A percentile compares a stretch with the other conserved stretches of the same genome.
Evolutionary conservation across 2,329 filamentous ascomycete species (phyloP).

Genomic region (Colletotrichum orbiculare): DNA sequence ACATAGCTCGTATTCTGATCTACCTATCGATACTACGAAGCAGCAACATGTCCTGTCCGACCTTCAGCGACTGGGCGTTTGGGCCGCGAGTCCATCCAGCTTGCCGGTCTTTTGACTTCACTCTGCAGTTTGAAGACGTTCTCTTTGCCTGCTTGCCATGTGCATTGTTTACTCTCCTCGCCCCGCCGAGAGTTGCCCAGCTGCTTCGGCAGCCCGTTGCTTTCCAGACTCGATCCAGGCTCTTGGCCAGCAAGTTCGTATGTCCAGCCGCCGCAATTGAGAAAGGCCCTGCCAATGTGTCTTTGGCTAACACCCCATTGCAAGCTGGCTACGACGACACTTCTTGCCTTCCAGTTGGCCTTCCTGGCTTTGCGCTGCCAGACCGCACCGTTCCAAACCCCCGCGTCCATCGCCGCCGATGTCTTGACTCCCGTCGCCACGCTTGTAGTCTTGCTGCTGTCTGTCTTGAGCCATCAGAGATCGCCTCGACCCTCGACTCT

Average conservation of each 20-base stretch:
- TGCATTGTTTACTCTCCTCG: conserved; percentile 38
- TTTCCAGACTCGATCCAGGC: conserved; percentile 19
- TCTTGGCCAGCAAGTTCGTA: conserved; percentile 36
- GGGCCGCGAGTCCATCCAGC: conserved; percentile 39
- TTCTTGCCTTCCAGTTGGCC: conserved; percentile 36
- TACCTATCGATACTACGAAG: neutral
- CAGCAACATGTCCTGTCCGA: conserved; percentile 14
- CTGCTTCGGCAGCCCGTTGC: conserved; percentile 17
- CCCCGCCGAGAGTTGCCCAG: conserved; percentile 15
- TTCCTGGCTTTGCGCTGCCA: conserved; percentile 38
- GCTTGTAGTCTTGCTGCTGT: conserved; percentile 33
- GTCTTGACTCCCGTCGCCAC: conserved; percentile 37
- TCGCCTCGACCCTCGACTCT: conserved; percentile 41
- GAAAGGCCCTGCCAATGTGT: no score
- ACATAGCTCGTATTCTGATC: no score
- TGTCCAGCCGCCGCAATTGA: neutral
- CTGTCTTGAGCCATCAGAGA: conserved; percentile 38
- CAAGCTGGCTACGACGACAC: conserved; percentile 22
- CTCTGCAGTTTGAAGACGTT: conserved; percentile 43
- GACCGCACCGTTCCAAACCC: conserved; percentile 19
- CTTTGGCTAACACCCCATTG: neutral
- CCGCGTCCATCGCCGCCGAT: conserved; percentile 39
- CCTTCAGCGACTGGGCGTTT: conserved; percentile 35
- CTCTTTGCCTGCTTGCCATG: conserved; percentile 40
- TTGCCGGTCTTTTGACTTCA: conserved; percentile 45